Conservation (phyloP, 805 yeast genomes). For the Maudiozyma barnettii region DNA sequence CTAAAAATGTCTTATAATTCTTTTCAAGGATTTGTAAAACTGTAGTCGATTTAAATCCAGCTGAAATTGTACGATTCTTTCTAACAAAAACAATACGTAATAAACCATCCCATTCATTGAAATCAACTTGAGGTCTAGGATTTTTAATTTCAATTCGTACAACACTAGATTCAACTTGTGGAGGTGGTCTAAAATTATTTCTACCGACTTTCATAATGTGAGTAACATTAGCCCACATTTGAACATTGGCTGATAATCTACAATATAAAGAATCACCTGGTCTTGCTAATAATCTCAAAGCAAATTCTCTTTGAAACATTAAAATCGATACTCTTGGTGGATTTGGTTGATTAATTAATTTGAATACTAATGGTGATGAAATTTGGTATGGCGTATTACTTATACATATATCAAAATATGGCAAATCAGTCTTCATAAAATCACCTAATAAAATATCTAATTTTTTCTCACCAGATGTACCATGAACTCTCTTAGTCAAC, state of each 20-base stretch:
- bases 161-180: constrained; percentile 94
- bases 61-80: constrained; percentile 85
- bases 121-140: constrained; percentile 92
- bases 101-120: constrained; percentile 94
- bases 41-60: constrained; percentile 80
- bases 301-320: constrained; percentile 97
- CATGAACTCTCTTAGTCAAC: constrained; percentile 92
- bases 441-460: constrained; percentile 89
- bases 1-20: constrained; percentile 73
- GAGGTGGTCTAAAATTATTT: constrained; percentile 96
- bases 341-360: constrained; percentile 75
- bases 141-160: constrained; percentile 85
- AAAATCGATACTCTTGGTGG: constrained; percentile 93
- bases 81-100: constrained; percentile 85
- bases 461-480: constrained; percentile 88
- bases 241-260: constrained; percentile 90
- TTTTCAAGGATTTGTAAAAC: constrained; percentile 74
- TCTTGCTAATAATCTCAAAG: constrained; percentile 82
- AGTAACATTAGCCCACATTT: constrained; percentile 99
- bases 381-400: constrained; percentile 97
- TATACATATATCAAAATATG: constrained; percentile 91
- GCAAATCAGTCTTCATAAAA: constrained; percentile 89
- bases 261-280: constrained; percentile 95
- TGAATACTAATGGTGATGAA: constrained; percentile 92
- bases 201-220: constrained; percentile 98